These are phyloP conservation scores for Botrytis cinerea DNA, from an alignment of 2,329 filamentous ascomycete genomes.

Conservation along the genomic window DNA sequence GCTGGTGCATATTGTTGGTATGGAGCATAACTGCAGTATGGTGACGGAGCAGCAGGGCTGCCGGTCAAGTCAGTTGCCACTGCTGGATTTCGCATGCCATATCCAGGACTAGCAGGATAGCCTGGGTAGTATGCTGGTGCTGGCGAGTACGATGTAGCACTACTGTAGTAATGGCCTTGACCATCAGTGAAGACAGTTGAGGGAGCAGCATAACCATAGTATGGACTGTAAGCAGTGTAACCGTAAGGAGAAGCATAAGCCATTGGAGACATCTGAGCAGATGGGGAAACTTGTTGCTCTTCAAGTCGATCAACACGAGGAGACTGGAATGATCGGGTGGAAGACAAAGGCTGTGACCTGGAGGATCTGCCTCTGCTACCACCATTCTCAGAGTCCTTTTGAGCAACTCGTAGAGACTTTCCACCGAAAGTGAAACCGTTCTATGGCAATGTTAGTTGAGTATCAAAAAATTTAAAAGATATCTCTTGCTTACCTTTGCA, in stretches of 20 bases:
- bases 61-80: conserved; percentile 21
- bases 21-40: conserved; percentile 28
- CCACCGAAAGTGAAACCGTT: conserved; percentile 33
- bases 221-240: conserved; percentile 26
- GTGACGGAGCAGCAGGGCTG: conserved; percentile 28
- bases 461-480: not conserved
- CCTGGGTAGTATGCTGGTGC: conserved; percentile 30
- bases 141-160: conserved; percentile 25
- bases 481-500: conserved; percentile 32
- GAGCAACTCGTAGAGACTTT: conserved; percentile 37
- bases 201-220: conserved; percentile 23
- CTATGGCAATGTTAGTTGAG: conserved; percentile 27
- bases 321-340: conserved; percentile 27
- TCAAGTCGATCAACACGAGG: conserved; percentile 28
- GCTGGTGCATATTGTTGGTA: conserved; percentile 29
- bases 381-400: conserved; percentile 39
- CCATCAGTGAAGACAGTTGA: conserved; percentile 28
- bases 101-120: conserved; percentile 28
- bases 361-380: conserved; percentile 23
- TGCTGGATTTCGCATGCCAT: conserved; percentile 23
- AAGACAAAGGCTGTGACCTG: conserved; percentile 14
- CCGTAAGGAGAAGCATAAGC: conserved; percentile 29
- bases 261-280: conserved; percentile 28
- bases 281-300: conserved; percentile 26
- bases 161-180: conserved; percentile 31